phyloP scores from a whole-genome alignment of 345 rosid species.

The Salix viminalis region DNA sequence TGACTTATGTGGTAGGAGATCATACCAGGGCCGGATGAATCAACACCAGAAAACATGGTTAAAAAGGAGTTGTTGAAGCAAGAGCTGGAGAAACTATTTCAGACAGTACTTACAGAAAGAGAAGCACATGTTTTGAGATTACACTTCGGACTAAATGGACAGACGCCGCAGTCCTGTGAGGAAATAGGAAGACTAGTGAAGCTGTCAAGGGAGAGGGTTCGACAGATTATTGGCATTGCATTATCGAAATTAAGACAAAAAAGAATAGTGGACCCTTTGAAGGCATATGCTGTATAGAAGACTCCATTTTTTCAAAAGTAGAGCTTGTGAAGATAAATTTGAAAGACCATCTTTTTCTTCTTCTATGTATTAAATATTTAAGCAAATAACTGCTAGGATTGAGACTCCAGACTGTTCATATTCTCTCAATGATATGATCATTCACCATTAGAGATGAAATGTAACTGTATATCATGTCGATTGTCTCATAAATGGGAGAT shows the following conservation, averaged over 20 bases:
- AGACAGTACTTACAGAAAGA: conserved; percentile 10
- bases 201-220: conserved; percentile 49
- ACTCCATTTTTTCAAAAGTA: conserved; percentile 14
- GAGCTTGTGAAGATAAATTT: background rate
- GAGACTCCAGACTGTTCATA: background rate
- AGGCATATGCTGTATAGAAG: conserved; percentile 27
- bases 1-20: conserved; percentile 38
- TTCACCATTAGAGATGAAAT: background rate
- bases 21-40: conserved; percentile 46
- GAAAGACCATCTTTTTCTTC: background rate
- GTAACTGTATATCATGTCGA: background rate
- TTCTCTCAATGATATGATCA: background rate
- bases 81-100: conserved; percentile 16
- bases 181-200: conserved; percentile 42
- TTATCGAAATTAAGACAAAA: conserved; percentile 31
- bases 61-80: conserved; percentile 23
- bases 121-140: conserved; percentile 44
- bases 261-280: conserved; percentile 27
- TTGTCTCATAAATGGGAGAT: too few relatives aligned
- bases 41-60: conserved; percentile 39
- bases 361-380: background rate
- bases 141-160: conserved; percentile 44
- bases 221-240: conserved; percentile 47
- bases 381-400: background rate
- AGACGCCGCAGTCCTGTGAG: conserved; percentile 40